Evolutionary conservation across 768 basidiomycete species (phyloP), one percentile per base, ranked within the genome.

Genomic region (Plicaturopsis crispa): DNA sequence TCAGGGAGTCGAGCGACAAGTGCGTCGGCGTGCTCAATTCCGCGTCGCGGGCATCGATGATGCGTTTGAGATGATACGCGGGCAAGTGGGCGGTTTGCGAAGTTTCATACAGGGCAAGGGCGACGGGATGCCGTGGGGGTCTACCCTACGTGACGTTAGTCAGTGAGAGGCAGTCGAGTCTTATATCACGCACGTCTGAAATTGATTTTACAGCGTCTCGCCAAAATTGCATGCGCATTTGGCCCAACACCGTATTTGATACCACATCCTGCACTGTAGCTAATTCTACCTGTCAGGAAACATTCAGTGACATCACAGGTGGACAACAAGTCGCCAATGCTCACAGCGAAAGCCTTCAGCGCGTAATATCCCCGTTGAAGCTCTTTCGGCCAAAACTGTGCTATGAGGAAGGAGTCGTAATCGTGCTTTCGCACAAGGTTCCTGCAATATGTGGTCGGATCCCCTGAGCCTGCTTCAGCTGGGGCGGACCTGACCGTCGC

Each of bases 171-270:
- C 6, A 18, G 21, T 35, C 24, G 35, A 22, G 26, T 33, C 11
- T 13, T 12, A 22, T 38, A 19, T 19, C 4, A 58, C 70, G 55
- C 50, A 84, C 88, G 52, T 81, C 72, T 49, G 63, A 63, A 16
- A 88, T 74, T 33, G 62, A 70, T 49, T 79, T 84, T 19, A 90
- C 51, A 10, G 84, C 78, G 52, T 92, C 86, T 48, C 77, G 73
- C 88, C 88, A 92, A 55, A 90, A 91, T 54, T 89, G 80, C 66
- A 88, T 73, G 46, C 85, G 71, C 72, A 89, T 85, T 54, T 78
- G 75, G n/a, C 86, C 88, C 40, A 91, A 76, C 26, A 72, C 66
- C 24, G 73, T 54, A 42, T 81, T 83, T 13, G 85, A 84, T 11
- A 86, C 82, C 26, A 70, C 65, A 44, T 92, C 89, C 56, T 80